Percentiles rank a stretch among this genome's conserved stretches.
phyloP scores from a whole-genome alignment of 2,329 filamentous ascomycete genomes.

The Ceratocystis harringtonii region DNA sequence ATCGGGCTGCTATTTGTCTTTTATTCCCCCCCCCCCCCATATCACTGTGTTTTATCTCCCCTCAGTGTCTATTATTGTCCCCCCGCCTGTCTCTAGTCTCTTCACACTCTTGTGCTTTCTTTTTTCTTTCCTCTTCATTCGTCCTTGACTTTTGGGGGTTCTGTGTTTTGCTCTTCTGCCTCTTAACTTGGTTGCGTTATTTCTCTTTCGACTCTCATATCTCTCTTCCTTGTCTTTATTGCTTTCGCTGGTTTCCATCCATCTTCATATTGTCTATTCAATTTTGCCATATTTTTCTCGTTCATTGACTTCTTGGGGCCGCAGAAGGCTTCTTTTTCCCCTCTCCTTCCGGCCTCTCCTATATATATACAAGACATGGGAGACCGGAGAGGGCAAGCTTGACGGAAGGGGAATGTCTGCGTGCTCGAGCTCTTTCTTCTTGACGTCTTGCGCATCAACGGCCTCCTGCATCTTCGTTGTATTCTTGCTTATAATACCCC shows the following conservation, averaged over 20 bases:
- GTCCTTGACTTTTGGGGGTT: conserved; percentile 1
- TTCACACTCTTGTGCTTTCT: conserved; percentile 8
- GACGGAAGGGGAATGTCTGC: background rate
- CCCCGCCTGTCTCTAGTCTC: conserved; percentile 5
- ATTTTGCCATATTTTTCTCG: conserved; percentile 3
- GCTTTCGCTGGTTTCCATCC: background rate
- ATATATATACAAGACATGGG: background rate
- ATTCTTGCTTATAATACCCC: conserved; percentile 37
- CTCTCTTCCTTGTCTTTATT: conserved; percentile 5
- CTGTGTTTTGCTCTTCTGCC: conserved; percentile 1
- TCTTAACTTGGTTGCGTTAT: conserved; percentile 6
- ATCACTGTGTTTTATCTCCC: background rate
- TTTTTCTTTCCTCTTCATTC: background rate
- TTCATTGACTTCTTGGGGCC: background rate
- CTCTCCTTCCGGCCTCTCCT: background rate
- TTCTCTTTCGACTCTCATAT: background rate
- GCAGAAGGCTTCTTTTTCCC: background rate
- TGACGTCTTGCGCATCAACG: conserved; percentile 14
- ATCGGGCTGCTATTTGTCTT: conserved; percentile 3
- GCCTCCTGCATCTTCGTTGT: conserved; percentile 15
- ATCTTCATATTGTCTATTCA: conserved; percentile 7
- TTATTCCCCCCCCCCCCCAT: background rate
- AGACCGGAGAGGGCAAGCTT: background rate
- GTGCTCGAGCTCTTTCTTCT: conserved; percentile 2
- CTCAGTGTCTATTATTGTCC: conserved; percentile 7